phyloP scores from a whole-genome alignment of 345 rosid species.

The Cochlearia excelsa region DNA sequence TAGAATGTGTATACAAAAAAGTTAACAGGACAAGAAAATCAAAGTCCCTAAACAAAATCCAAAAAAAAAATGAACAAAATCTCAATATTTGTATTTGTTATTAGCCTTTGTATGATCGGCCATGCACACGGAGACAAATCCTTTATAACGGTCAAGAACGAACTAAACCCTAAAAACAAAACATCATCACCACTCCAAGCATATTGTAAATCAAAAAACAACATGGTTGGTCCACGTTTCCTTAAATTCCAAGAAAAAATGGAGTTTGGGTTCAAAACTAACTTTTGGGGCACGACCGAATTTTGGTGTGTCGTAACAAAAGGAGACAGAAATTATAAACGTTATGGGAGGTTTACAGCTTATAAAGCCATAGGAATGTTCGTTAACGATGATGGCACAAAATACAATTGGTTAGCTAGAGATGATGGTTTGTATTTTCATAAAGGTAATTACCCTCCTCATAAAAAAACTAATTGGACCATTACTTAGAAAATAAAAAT shows the following conservation, averaged over 20 bases:
- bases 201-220: neutral
- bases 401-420: conserved; percentile 6
- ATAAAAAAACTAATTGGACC: neutral
- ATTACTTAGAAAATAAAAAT: too few relatives aligned
- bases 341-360: neutral
- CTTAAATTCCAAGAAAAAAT: neutral
- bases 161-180: neutral
- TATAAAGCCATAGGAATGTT: neutral
- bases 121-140: neutral
- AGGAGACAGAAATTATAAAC: neutral
- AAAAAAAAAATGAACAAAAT: neutral
- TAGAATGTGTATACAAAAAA: too few relatives aligned
- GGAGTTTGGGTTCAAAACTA: neutral
- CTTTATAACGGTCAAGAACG: neutral
- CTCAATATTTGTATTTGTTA: neutral
- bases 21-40: neutral
- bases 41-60: too few relatives aligned
- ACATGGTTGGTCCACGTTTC: neutral
- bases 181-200: neutral
- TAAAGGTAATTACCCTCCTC: neutral
- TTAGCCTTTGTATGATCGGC: neutral
- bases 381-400: neutral
- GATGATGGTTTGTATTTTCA: conserved; percentile 10
- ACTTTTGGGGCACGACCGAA: conserved; percentile 9
- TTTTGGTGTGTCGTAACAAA: neutral